These are phyloP conservation scores for Coccinonectria pachysandricola DNA, from an alignment of 2,329 filamentous ascomycete genomes.

Conservation along the genomic window DNA sequence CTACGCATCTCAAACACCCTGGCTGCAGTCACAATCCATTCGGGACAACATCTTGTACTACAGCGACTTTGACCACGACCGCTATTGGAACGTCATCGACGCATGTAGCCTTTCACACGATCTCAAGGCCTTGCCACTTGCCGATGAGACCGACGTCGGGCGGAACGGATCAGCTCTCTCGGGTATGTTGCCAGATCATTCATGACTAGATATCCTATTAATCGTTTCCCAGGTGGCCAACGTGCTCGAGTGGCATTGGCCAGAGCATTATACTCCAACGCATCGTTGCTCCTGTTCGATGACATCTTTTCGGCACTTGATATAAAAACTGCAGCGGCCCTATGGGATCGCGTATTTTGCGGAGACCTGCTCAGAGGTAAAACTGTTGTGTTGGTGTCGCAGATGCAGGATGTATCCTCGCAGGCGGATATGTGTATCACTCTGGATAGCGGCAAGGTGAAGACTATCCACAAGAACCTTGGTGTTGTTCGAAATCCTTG, in stretches of 20 bases:
- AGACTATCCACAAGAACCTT: conserved; percentile 33
- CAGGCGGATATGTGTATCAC: conserved; percentile 38
- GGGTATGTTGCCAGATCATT: no score
- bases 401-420: conserved; percentile 41
- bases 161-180: conserved; percentile 45
- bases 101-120: conserved; percentile 44
- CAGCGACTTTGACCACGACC: conserved; percentile 36
- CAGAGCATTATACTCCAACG: conserved; percentile 46
- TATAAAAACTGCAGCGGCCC: conserved; percentile 44
- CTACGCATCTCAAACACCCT: conserved; percentile 46
- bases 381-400: conserved; percentile 47
- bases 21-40: conserved; percentile 47
- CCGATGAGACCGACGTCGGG: conserved; percentile 42
- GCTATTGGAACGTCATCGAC: conserved; percentile 45
- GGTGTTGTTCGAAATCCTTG: conserved; percentile 35
- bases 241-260: conserved; percentile 47
- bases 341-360: conserved; percentile 50
- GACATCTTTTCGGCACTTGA: conserved; percentile 52
- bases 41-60: conserved; percentile 46
- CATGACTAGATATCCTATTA: no score
- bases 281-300: conserved; percentile 44
- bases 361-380: conserved; percentile 41
- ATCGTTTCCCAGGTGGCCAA: conserved; percentile 47
- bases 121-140: conserved; percentile 37
- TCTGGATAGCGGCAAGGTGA: conserved; percentile 36